phyloP scores from a whole-genome alignment of 75 land plant species.

The Sequoia sempervirens region DNA sequence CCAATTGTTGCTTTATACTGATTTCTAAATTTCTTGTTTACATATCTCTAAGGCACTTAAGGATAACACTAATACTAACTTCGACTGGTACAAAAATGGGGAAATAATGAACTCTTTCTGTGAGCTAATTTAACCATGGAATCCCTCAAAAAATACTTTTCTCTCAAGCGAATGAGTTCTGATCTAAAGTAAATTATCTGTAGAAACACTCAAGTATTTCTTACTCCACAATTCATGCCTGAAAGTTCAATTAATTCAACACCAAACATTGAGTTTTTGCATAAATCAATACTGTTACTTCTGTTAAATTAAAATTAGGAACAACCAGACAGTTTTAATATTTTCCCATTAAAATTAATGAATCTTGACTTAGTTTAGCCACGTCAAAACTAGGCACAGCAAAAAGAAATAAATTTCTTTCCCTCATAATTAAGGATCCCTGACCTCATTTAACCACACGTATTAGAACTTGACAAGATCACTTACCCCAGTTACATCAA shows the following conservation, averaged over 20 bases:
- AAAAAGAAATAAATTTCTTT: background rate
- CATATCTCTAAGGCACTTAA: slow-evolving; percentile 42
- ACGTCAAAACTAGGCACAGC: background rate
- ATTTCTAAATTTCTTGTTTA: slow-evolving; percentile 78
- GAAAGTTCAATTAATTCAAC: background rate
- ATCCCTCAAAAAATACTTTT: background rate
- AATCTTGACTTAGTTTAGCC: too few relatives aligned
- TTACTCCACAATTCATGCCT: background rate
- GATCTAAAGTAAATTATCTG: background rate
- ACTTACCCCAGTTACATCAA: background rate
- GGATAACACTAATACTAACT: background rate
- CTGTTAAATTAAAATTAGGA: too few relatives aligned
- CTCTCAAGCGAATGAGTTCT: background rate
- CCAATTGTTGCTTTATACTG: slow-evolving; percentile 87
- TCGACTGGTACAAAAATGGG: background rate
- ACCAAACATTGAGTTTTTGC: background rate
- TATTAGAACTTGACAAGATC: background rate
- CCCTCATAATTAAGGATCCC: background rate
- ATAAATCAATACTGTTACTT: too few relatives aligned
- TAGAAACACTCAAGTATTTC: background rate
- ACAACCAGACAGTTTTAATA: too few relatives aligned
- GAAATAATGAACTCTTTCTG: background rate
- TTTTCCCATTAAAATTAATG: too few relatives aligned
- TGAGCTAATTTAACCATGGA: background rate
- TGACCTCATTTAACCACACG: background rate